Conservation (phyloP, 2,329 filamentous ascomycete genomes). For the Aspergillus novoparasiticus region DNA sequence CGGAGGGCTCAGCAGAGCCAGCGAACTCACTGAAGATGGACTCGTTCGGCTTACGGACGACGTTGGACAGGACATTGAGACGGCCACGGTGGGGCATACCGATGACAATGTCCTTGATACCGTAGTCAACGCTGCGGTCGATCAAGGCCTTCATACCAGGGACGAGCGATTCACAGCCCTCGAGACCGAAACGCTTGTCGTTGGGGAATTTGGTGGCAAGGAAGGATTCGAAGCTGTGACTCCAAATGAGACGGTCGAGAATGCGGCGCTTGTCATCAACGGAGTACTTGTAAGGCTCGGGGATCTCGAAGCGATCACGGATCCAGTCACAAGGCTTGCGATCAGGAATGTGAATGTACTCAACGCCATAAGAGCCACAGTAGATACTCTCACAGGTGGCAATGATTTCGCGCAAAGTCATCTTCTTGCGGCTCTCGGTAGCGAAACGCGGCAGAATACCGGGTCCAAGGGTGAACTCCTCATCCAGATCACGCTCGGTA, state of each 20-base stretch:
- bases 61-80: slow-evolving; percentile 96
- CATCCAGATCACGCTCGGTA: slow-evolving; percentile 88
- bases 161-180: slow-evolving; percentile 94
- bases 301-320: slow-evolving; percentile 90
- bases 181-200: slow-evolving; percentile 98
- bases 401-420: slow-evolving; percentile 94
- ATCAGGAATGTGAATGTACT: slow-evolving; percentile 99
- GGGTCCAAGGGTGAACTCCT: slow-evolving; percentile 87
- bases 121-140: slow-evolving; percentile 96
- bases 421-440: slow-evolving; percentile 84
- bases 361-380: slow-evolving; percentile 94
- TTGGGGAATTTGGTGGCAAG: slow-evolving; percentile 97
- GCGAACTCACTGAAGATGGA: slow-evolving; percentile 99
- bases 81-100: slow-evolving; percentile 99
- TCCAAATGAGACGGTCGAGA: slow-evolving; percentile 96
- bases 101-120: slow-evolving; percentile 98
- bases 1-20: slow-evolving; percentile 80
- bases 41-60: slow-evolving; percentile 98
- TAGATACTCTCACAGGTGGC: slow-evolving; percentile 92
- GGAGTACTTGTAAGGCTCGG: slow-evolving; percentile 93
- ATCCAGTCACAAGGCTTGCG: slow-evolving; percentile 98
- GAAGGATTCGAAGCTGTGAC: slow-evolving; percentile 95
- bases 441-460: slow-evolving; percentile 95
- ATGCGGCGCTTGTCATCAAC: slow-evolving; percentile 98
- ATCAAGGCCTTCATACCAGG: slow-evolving; percentile 99